These are phyloP conservation scores for Vigna unguiculata DNA, from an alignment of 306 rosid species.

Conservation along the genomic window DNA sequence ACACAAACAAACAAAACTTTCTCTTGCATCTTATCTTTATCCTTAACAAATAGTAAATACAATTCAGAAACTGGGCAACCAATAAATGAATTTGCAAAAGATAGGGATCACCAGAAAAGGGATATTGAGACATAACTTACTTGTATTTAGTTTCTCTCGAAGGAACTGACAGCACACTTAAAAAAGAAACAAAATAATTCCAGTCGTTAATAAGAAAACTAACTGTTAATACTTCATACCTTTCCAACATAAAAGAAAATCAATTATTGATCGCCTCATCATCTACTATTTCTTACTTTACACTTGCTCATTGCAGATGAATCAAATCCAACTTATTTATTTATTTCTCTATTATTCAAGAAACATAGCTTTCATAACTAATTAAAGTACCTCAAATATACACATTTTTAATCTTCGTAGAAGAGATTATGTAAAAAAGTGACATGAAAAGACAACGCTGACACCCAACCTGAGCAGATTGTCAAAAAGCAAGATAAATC, in stretches of 20 bases:
- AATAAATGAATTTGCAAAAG: not conserved
- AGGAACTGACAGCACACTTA: not conserved
- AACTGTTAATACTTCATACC: not conserved
- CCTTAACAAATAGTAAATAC: slow-evolving; percentile 17
- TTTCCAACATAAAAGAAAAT: not conserved
- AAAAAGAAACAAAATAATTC: not conserved
- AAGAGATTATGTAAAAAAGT: slow-evolving; percentile 2
- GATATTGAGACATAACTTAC: not conserved
- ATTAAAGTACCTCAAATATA: not conserved
- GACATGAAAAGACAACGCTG: slow-evolving; percentile 8
- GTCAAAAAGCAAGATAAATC: not conserved
- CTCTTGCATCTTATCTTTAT: not conserved
- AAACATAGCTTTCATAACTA: not conserved
- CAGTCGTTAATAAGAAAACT: not conserved
- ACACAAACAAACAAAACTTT: slow-evolving; percentile 5
- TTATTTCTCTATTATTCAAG: slow-evolving; percentile 7
- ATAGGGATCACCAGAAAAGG: not conserved
- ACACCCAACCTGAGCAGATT: not conserved
- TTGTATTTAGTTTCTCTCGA: not conserved
- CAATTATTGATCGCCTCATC: not conserved
- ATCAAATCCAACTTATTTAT: not conserved
- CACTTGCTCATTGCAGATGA: not conserved
- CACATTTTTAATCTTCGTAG: not conserved
- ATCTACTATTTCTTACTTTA: not conserved
- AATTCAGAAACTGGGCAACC: not conserved